These are phyloP conservation scores for Penstemon davidsonii DNA, from an alignment of 257 asterid species.

Conservation along the genomic window DNA sequence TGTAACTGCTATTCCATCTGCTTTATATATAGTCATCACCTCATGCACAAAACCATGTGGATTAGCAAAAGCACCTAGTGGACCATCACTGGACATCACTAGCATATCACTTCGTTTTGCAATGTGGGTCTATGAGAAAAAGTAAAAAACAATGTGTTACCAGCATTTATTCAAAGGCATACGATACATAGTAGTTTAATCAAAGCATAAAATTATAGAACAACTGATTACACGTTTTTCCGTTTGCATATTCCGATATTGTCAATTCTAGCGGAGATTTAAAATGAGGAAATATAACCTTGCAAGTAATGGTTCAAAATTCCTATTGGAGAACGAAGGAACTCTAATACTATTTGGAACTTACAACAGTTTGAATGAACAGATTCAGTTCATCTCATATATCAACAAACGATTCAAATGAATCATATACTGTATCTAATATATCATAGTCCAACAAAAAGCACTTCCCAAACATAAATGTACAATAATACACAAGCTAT, in stretches of 20 bases:
- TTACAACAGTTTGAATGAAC: too few relatives aligned
- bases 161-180: background rate
- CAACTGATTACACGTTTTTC: too few relatives aligned
- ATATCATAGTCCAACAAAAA: background rate
- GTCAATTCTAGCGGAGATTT: background rate
- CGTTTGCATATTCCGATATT: too few relatives aligned
- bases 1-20: slow-evolving; percentile 62
- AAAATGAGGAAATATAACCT: background rate
- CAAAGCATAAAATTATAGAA: too few relatives aligned
- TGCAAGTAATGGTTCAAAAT: background rate
- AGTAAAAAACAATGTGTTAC: slow-evolving; percentile 20
- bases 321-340: too few relatives aligned
- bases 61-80: slow-evolving; percentile 90
- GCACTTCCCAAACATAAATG: background rate
- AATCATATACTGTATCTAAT: too few relatives aligned
- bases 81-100: slow-evolving; percentile 97
- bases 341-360: too few relatives aligned
- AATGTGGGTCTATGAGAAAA: slow-evolving; percentile 50
- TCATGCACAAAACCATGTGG: slow-evolving; percentile 89
- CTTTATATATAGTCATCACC: slow-evolving; percentile 74
- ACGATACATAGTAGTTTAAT: too few relatives aligned
- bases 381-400: too few relatives aligned
- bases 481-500: background rate
- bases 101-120: slow-evolving; percentile 91
- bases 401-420: too few relatives aligned